Evolutionary conservation across 108 stramenopile species (phyloP).

Genomic region (Cyclotella cryptica): DNA sequence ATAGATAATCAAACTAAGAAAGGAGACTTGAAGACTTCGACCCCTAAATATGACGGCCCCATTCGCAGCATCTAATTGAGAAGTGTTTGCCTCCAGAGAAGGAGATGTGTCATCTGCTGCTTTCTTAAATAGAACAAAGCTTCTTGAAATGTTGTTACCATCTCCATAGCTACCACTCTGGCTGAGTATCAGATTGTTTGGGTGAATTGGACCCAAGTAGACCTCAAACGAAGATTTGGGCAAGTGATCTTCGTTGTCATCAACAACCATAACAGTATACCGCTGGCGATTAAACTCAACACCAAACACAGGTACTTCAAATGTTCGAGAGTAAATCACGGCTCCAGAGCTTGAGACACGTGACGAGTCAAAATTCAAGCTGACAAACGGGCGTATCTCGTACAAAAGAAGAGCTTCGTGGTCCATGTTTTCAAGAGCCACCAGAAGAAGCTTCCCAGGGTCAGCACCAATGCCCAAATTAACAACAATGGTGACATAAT

Average conservation of each 20-base stretch:
- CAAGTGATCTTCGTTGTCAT: slow-evolving; percentile 36
- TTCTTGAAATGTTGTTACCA: slow-evolving; percentile 34
- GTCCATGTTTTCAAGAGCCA: slow-evolving; percentile 43
- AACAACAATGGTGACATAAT: slow-evolving; percentile 35
- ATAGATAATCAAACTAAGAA: background rate
- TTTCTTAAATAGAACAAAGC: slow-evolving; percentile 45
- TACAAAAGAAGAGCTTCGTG: slow-evolving; percentile 46
- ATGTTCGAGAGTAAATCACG: slow-evolving; percentile 30
- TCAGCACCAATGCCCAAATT: slow-evolving; percentile 43
- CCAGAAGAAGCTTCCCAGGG: slow-evolving; percentile 31
- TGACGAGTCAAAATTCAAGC: slow-evolving; percentile 14
- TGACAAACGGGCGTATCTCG: slow-evolving; percentile 39
- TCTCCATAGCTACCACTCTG: slow-evolving; percentile 46
- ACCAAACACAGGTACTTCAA: slow-evolving; percentile 47
- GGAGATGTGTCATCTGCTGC: slow-evolving; percentile 7
- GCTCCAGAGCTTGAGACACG: slow-evolving; percentile 3
- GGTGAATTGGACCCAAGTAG: slow-evolving; percentile 32
- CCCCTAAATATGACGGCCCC: background rate
- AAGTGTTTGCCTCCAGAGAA: background rate
- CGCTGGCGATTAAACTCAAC: slow-evolving; percentile 38
- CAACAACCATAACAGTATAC: slow-evolving; percentile 47
- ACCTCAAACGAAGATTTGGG: slow-evolving; percentile 44
- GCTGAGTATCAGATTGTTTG: slow-evolving; percentile 36
- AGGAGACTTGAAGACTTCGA: background rate
- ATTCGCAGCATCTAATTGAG: background rate